Conservation (phyloP, 73 alveolate species). For the Loxodes magnus region DNA sequence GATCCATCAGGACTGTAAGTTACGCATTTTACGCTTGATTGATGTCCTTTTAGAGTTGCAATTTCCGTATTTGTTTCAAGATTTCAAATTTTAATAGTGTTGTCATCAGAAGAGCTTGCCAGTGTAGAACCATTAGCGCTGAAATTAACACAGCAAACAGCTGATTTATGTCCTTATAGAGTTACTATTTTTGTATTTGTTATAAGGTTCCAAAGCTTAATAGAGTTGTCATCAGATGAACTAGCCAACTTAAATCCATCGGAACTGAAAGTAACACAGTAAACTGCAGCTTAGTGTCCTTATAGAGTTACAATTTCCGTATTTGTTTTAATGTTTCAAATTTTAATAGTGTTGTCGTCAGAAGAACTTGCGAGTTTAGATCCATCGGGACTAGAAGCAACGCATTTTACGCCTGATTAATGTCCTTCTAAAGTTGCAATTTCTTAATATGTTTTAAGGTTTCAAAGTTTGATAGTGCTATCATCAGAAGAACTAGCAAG, state of each 20-base stretch:
- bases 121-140: conserved; percentile 80
- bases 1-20: conserved; percentile 82
- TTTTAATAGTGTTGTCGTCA: too few relatives aligned
- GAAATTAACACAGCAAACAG: conserved; percentile 53
- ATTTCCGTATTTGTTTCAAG: conserved; percentile 91
- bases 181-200: conserved; percentile 85
- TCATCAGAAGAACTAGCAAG: too few relatives aligned
- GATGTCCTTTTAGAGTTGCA: conserved; percentile 76
- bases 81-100: conserved; percentile 95
- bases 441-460: too few relatives aligned
- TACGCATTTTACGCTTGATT: conserved; percentile 71
- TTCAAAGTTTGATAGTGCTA: too few relatives aligned
- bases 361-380: too few relatives aligned
- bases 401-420: too few relatives aligned
- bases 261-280: too few relatives aligned
- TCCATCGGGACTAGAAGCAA: too few relatives aligned
- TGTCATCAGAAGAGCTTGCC: conserved; percentile 98
- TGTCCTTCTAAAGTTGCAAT: too few relatives aligned
- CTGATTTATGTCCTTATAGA: conserved; percentile 98
- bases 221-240: conserved; percentile 97
- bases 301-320: too few relatives aligned
- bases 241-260: conserved; percentile 95
- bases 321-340: too few relatives aligned
- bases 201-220: conserved; percentile 95
- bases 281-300: too few relatives aligned